Evolutionary conservation across 805 yeast genomes (phyloP), one percentile per base, ranked within the genome.

Genomic region (Schwanniomyces vanrijiae): DNA sequence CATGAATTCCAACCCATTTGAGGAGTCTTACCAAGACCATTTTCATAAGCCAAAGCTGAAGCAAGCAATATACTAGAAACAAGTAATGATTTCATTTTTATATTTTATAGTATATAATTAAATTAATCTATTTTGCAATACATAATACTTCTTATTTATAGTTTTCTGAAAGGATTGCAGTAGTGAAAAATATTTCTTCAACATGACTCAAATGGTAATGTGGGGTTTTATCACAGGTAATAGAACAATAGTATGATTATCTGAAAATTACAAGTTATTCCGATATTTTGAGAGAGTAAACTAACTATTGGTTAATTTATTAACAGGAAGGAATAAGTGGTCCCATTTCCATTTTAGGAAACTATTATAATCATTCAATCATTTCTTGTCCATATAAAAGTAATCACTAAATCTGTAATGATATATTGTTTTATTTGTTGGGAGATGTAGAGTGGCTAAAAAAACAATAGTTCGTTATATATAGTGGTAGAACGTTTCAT

Each of bases 1-100:
- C 67, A 64, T 16, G 59, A 53, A 47, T 55, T 52, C 66, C 65
- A 61, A 14, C 64, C 66, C 56, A 58, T 58, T 41, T 55, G 61
- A 14, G 63, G 62, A 1, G 55, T 56, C 9, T 34, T 13, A 26
- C 46, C 48, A 19, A 44, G 24, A 5, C 52, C 47, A 42, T 49
- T 46, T 13, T 49, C 52, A 10, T 14, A 48, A 1, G 52, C 45
- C 18, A 40, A 40, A 8, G 24, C 25, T 11, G 16, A 19, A 11
- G 25, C 22, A 20, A 13, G 16, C 4, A 37, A 14, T 3, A 20
- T 7, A 31, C 35, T 31, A 10, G 35, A 16, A 14, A 13, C 10
- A 14, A 31, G 7, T 31, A 16, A 5, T 4, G 13, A 26, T 26
- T 26, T 26, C 29, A 26, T 26, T 9, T 26, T 26, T 26, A 4